A percentile compares a stretch with the other conserved stretches of the same genome.
phyloP scores from a whole-genome alignment of 2,329 filamentous ascomycete species.

The Colletotrichum lentis region DNA sequence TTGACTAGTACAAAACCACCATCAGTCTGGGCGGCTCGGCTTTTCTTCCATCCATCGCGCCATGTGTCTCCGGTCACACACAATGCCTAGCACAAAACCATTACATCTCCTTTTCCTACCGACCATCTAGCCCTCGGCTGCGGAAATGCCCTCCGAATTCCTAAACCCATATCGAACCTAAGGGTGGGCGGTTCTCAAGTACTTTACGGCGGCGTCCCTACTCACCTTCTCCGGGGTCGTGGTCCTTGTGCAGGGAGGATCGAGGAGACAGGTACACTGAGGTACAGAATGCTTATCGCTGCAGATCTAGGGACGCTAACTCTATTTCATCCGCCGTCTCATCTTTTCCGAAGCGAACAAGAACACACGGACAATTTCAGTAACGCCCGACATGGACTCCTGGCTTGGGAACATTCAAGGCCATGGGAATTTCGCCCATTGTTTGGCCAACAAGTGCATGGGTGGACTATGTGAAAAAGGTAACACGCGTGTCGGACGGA shows the following conservation, averaged over 20 bases:
- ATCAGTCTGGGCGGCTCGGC: background rate
- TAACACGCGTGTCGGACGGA: background rate
- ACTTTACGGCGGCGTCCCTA: background rate
- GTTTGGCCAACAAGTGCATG: background rate
- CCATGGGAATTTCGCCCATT: background rate
- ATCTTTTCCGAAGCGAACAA: background rate
- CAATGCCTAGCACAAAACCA: too few relatives aligned
- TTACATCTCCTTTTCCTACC: background rate
- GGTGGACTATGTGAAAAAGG: background rate
- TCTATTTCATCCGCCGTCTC: conserved; percentile 31
- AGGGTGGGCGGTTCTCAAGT: too few relatives aligned
- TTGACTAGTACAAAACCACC: background rate
- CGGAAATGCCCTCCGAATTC: background rate
- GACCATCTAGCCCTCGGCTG: background rate
- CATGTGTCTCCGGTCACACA: background rate
- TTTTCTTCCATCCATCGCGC: background rate
- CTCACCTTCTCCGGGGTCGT: background rate
- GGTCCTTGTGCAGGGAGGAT: background rate
- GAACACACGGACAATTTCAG: conserved; percentile 19
- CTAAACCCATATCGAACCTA: background rate
- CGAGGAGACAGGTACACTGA: background rate
- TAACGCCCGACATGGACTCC: background rate
- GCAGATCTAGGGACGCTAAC: conserved; percentile 14
- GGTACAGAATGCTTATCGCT: conserved; percentile 12
- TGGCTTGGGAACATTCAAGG: background rate